These are phyloP conservation scores for Lolium rigidum DNA, from an alignment of 176 grass and related monocot species.

Conservation along the genomic window DNA sequence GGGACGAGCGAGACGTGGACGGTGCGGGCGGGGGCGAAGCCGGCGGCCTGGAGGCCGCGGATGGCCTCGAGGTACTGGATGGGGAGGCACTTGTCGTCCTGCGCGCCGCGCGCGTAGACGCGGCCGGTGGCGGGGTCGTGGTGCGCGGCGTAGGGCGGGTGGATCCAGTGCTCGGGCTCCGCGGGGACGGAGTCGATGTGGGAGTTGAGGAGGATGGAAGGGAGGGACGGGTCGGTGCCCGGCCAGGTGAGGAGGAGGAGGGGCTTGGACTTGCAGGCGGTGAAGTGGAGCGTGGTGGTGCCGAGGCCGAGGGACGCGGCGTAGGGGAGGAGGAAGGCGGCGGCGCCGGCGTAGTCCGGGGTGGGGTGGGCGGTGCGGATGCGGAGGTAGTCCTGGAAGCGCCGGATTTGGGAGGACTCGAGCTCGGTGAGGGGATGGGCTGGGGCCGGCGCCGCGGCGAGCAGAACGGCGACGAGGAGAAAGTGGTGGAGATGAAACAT, in stretches of 20 bases:
- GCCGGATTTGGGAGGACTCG: conserved; percentile 64
- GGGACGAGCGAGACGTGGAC: conserved; percentile 89
- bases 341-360: conserved; percentile 73
- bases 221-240: conserved; percentile 66
- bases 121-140: conserved; percentile 61
- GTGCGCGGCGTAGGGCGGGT: conserved; percentile 68
- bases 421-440: conserved; percentile 45
- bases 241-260: conserved; percentile 84
- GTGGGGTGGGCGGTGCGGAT: conserved; percentile 76
- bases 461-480: conserved; percentile 20
- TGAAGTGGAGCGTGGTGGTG: conserved; percentile 57
- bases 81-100: conserved; percentile 95
- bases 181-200: conserved; percentile 89
- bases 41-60: conserved; percentile 58
- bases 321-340: conserved; percentile 74
- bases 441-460: background rate
- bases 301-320: conserved; percentile 67
- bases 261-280: conserved; percentile 60
- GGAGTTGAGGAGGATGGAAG: conserved; percentile 91
- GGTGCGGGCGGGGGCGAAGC: conserved; percentile 69
- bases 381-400: conserved; percentile 78
- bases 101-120: conserved; percentile 79
- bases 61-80: conserved; percentile 94
- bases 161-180: conserved; percentile 63
- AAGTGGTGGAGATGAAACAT: conserved; percentile 14